A percentile compares a stretch with the other conserved stretches of the same genome.
phyloP scores from a whole-genome alignment of 2,329 filamentous ascomycete genomes.

The Xylariaceae sp. region DNA sequence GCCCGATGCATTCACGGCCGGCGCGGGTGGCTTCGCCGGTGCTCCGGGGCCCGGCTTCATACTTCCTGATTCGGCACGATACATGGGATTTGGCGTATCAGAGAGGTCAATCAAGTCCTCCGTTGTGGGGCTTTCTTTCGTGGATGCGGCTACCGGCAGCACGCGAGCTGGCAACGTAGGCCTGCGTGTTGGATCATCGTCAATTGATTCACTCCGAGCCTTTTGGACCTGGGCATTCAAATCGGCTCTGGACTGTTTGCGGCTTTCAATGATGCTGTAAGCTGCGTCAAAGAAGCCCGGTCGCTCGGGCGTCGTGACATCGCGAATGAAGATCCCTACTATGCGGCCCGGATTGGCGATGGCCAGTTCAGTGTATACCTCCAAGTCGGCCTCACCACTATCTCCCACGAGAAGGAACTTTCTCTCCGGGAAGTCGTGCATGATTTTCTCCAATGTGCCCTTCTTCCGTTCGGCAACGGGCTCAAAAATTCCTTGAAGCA shows the following conservation, averaged over 20 bases:
- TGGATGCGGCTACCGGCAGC: constrained; percentile 18
- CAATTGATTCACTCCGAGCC: constrained; percentile 17
- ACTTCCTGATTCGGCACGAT: constrained; percentile 33
- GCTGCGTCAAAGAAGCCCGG: constrained; percentile 72
- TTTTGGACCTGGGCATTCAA: constrained; percentile 8
- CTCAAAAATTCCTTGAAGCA: constrained; percentile 97
- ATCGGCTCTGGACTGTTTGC: constrained; percentile 17
- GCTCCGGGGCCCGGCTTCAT: constrained; percentile 14
- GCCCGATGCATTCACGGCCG: constrained; percentile 27
- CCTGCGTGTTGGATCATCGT: constrained; percentile 20
- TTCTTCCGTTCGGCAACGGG: constrained; percentile 94
- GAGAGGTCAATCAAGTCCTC: constrained; percentile 58
- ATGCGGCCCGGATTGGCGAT: constrained; percentile 77
- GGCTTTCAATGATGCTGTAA: constrained; percentile 30
- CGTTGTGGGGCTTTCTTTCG: constrained; percentile 40
- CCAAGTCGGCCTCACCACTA: constrained; percentile 92
- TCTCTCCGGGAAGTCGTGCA: constrained; percentile 82
- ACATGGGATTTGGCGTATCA: constrained; percentile 43
- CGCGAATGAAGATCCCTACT: constrained; percentile 84
- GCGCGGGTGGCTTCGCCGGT: constrained; percentile 24
- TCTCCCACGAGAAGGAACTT: constrained; percentile 91
- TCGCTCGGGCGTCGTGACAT: constrained; percentile 77
- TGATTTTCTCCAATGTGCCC: constrained; percentile 75
- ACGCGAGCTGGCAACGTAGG: constrained; percentile 35
- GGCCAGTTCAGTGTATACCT: constrained; percentile 94